phyloP scores from a whole-genome alignment of 179 eudicot species.

The Monotropa hypopitys region DNA sequence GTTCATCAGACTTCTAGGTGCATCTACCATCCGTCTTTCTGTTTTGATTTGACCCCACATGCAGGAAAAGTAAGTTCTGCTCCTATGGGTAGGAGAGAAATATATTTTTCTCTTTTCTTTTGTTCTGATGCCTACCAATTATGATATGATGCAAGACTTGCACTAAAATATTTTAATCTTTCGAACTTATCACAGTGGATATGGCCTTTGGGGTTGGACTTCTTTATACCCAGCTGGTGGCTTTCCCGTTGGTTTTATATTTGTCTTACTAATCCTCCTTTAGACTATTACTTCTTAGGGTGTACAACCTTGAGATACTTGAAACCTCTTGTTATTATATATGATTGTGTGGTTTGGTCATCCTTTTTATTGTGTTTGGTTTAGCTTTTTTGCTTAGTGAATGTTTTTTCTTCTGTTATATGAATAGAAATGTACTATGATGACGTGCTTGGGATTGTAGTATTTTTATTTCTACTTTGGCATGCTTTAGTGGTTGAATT shows the following conservation, averaged over 20 bases:
- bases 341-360: slow-evolving; percentile 5
- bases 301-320: slow-evolving; percentile 4
- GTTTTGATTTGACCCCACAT: slow-evolving; percentile 22
- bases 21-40: slow-evolving; percentile 14
- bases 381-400: neutral
- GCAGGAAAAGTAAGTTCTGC: slow-evolving; percentile 50
- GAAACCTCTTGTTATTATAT: neutral
- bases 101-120: slow-evolving; percentile 21
- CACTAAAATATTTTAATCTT: slow-evolving; percentile 21
- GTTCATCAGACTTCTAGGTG: slow-evolving; percentile 12
- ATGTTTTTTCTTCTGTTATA: neutral
- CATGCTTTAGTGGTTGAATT: slow-evolving; percentile 1
- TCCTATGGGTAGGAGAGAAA: slow-evolving; percentile 22
- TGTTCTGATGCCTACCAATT: slow-evolving; percentile 17
- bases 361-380: neutral
- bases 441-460: neutral
- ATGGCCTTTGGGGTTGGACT: slow-evolving; percentile 9
- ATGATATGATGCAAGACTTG: slow-evolving; percentile 20
- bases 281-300: neutral
- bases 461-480: neutral
- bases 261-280: neutral
- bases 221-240: slow-evolving; percentile 5
- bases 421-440: neutral
- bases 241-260: neutral
- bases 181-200: slow-evolving; percentile 26